phyloP scores from a whole-genome alignment of 2,329 filamentous ascomycete genomes.

The Dactylellina haptotyla region DNA sequence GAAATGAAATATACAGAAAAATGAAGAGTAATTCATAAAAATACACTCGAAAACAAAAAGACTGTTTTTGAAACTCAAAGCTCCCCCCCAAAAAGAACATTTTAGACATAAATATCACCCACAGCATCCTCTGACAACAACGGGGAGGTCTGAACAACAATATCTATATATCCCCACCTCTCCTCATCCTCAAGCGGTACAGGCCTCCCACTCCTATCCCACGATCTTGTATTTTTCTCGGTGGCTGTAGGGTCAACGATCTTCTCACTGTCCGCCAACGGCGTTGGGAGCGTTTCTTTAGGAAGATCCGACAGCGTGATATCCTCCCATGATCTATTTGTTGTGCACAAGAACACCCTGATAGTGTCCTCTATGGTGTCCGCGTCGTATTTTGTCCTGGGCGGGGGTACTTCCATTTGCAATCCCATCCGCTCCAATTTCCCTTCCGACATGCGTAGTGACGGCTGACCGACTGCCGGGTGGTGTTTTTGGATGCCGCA shows the following conservation, averaged over 20 bases:
- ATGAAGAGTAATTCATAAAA: too few relatives aligned
- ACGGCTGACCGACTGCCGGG: conserved; percentile 10
- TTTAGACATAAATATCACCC: background rate
- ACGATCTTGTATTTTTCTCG: background rate
- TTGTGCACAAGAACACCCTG: conserved; percentile 24
- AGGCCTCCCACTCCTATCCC: too few relatives aligned
- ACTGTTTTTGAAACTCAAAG: too few relatives aligned
- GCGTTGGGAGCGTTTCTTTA: background rate
- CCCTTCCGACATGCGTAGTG: background rate
- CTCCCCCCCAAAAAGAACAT: background rate
- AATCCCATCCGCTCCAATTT: background rate
- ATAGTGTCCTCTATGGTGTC: conserved; percentile 24
- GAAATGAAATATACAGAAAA: background rate
- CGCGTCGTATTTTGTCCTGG: background rate
- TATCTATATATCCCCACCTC: conserved; percentile 21
- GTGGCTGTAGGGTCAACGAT: background rate
- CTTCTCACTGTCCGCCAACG: background rate
- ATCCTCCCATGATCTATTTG: conserved; percentile 31
- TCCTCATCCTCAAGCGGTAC: background rate
- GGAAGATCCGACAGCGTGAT: conserved; percentile 14
- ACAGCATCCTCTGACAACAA: too few relatives aligned
- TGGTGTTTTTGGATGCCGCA: conserved; percentile 33
- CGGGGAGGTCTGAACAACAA: background rate
- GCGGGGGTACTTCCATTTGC: conserved; percentile 1
- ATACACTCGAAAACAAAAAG: too few relatives aligned